Evolutionary conservation across 2,329 filamentous ascomycete genomes (phyloP), one percentile per base, ranked within the genome.

Genomic region (Colletotrichum truncatum): DNA sequence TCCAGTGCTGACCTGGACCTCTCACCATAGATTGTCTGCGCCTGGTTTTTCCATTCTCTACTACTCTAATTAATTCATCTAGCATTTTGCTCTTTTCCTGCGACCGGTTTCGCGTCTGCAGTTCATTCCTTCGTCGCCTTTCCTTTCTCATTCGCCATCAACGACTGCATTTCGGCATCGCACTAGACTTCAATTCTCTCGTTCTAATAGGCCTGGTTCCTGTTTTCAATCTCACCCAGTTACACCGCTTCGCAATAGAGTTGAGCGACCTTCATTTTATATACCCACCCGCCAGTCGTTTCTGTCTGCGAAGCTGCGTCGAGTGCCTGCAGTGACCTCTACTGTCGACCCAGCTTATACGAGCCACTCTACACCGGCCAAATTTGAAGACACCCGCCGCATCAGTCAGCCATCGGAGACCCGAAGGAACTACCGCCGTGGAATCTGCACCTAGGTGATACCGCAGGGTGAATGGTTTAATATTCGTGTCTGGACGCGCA

Each of bases 271-370:
- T 48, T 68, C 64, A 18, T 64, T 67, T 67, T 48, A 58, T 30
- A 61, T 41, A 56, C 49, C 52, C 46, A n/a, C 23, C 45, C 28
- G 30, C 56, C 51, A 62, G 32, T 68, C 51, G 38, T 43, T 55
- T 41, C 46, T 56, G 39, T 65, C 41, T 34, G 56, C 62, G 57
- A 55, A 51, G 28, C 57, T 51, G 49, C 49, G 49, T 38, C 57
- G 63, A 51, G 25, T 41, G 39, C 25, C 41, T 46, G 39, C 61
- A 61, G 58, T 25, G n/a, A 14, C 28, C 38, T 38, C n/a, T 18
- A 16, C 49, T 30, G 57, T 49, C 11, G 36, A 49, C 43, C 28
- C 28, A 65, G 48, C 62, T 66, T 71, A 70, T 68, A 74, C 74
- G 73, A 69, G 61, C 64, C 39, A 67, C 9, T 26, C 41, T 30